phyloP scores from a whole-genome alignment of 2,329 filamentous ascomycete species.

The Diaporthe amygdali region DNA sequence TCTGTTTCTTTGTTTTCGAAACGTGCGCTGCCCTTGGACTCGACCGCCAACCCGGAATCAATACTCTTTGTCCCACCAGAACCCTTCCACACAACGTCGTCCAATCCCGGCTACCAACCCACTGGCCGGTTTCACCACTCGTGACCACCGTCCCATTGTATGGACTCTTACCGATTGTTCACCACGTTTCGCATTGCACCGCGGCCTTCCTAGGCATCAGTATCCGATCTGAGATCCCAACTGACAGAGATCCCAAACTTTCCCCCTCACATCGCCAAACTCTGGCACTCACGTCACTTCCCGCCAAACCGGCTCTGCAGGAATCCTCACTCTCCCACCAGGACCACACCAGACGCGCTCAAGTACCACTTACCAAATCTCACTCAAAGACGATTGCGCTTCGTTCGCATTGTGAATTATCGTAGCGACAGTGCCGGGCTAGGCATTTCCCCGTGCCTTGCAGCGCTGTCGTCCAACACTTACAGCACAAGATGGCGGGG shows the following conservation, averaged over 20 bases:
- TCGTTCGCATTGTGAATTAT: neutral
- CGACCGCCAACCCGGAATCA: slow-evolving; percentile 11
- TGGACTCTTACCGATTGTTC: neutral
- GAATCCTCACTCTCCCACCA: neutral
- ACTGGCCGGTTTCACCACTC: slow-evolving; percentile 18
- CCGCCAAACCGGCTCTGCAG: neutral
- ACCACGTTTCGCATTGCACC: slow-evolving; percentile 10
- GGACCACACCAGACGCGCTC: neutral
- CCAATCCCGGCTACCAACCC: slow-evolving; percentile 10
- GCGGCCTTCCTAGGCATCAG: slow-evolving; percentile 15
- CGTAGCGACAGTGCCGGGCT: neutral
- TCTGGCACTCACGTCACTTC: neutral
- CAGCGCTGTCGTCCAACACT: slow-evolving; percentile 28
- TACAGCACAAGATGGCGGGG: slow-evolving; percentile 46
- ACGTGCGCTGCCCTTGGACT: slow-evolving; percentile 4
- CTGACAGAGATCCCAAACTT: slow-evolving; percentile 7
- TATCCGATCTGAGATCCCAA: slow-evolving; percentile 10
- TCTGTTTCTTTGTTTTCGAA: slow-evolving; percentile 7
- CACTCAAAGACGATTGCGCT: neutral
- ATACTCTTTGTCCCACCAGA: neutral
- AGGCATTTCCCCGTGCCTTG: neutral
- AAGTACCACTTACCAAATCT: neutral
- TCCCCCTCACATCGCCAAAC: slow-evolving; percentile 6
- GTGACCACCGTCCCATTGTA: slow-evolving; percentile 14
- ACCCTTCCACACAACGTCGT: neutral